phyloP scores from a whole-genome alignment of 2,329 filamentous ascomycete genomes.

The Trichoderma citrinoviride region DNA sequence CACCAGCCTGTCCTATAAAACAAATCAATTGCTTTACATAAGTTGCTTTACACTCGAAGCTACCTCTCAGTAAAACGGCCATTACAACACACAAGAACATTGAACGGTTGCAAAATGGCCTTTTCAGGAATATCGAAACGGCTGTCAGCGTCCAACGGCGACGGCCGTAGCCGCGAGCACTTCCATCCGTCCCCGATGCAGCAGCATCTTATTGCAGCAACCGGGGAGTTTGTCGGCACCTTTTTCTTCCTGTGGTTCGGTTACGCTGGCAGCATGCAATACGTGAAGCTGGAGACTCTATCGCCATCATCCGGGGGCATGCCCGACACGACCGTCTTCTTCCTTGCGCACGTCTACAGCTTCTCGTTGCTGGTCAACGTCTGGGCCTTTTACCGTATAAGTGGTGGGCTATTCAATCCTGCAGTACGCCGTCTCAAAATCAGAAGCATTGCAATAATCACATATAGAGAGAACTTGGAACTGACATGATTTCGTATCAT shows the following conservation, averaged over 20 bases:
- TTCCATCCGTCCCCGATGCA: not conserved
- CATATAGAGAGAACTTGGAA: too few relatives aligned
- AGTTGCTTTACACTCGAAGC: too few relatives aligned
- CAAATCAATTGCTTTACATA: too few relatives aligned
- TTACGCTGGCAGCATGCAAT: not conserved
- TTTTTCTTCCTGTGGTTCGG: not conserved
- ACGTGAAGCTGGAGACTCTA: not conserved
- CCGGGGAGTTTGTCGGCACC: not conserved
- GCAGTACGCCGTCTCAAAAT: too few relatives aligned
- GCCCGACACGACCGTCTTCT: not conserved
- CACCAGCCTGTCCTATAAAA: too few relatives aligned
- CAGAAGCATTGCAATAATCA: too few relatives aligned
- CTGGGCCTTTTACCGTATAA: not conserved
- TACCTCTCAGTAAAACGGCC: too few relatives aligned
- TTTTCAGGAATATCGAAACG: not conserved
- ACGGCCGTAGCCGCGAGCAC: not conserved
- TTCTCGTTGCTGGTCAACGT: not conserved
- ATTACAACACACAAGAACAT: too few relatives aligned
- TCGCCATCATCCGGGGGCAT: not conserved
- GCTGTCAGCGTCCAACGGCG: not conserved
- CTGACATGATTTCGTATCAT: too few relatives aligned
- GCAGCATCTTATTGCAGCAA: not conserved
- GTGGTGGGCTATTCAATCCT: not conserved
- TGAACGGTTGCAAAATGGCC: not conserved
- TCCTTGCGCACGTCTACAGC: not conserved